Evolutionary conservation across 768 basidiomycete genomes (phyloP).

Genomic region (Serendipita indica): DNA sequence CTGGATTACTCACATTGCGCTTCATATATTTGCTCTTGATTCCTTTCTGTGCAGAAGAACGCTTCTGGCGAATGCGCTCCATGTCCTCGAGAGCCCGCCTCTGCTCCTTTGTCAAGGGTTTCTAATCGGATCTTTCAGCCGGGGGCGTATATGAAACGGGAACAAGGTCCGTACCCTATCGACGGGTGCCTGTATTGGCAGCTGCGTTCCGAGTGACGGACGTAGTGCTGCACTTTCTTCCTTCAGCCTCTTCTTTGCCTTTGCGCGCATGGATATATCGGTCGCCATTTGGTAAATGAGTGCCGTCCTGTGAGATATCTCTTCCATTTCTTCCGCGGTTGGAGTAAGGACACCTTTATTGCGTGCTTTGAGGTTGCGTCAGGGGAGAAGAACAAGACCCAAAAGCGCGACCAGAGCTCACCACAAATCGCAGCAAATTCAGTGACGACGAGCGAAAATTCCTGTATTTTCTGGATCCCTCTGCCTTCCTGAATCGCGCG

Average conservation of each 20-base stretch:
- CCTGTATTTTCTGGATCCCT: background rate
- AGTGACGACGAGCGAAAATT: background rate
- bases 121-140: too few species aligned
- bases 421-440: background rate
- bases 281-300: background rate
- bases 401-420: background rate
- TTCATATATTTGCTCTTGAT: conserved; percentile 69
- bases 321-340: background rate
- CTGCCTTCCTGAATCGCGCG: background rate
- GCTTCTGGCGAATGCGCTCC: background rate
- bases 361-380: background rate
- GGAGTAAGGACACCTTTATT: background rate
- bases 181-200: too few species aligned
- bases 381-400: background rate
- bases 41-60: background rate
- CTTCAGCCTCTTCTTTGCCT: background rate
- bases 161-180: too few species aligned
- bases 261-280: background rate
- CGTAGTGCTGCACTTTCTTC: too few species aligned
- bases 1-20: conserved; percentile 50
- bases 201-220: too few species aligned
- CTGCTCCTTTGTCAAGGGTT: background rate
- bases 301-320: background rate
- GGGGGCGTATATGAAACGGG: too few species aligned
- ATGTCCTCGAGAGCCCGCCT: background rate